Evolutionary conservation across 2,329 filamentous ascomycete genomes (phyloP), one percentile per base, ranked within the genome.

Genomic region (Penicillium sumatraense): DNA sequence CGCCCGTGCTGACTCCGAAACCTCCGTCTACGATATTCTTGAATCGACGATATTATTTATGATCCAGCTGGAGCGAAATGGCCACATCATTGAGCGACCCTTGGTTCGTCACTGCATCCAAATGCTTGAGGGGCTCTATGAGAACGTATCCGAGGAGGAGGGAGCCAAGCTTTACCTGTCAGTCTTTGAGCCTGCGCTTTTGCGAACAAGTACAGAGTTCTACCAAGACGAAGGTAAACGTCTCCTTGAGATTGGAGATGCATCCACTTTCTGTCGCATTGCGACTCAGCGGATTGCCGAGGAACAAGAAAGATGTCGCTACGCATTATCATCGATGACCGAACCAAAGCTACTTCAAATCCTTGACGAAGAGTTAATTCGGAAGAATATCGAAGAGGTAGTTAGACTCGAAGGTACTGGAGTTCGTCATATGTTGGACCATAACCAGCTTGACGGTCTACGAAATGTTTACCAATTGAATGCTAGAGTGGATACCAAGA

Each of bases 51-150:
- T 98, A 26, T 82, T 98, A 3, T 93, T 96, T 60, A 90, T 97
- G 75, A 89, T 99, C 61, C 86, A 89, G 58, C 92, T 97, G 87
- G 95, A 98, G 73, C 83, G 95, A 24, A 87, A 92, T 55, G 95
- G 93, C 24, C 92, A 97, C 65, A 84, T 91, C 13, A 93, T 98
- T 57, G 90, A 98, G 72, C 87, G 90, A 63, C 84, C 86, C 31
- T 80, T 96, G 4, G 86, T 98, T 63, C 89, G 91, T 62, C 89
- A 90, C 49, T 93, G 91, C 70, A 84, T 91, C 2, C 87, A 89
- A 64, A 97, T 99, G 92, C 82, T 99, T 5, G 93, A 96, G 69
- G 86, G 86, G 7, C 81, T 99, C 0, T 96, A 96, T 71, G 89
- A 96, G 71, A 88, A 87, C 0, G 85, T 92, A 53, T 83, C 87